These are phyloP conservation scores for Hippophae gyantsensis DNA, from an alignment of 306 rosid species.

Conservation along the genomic window DNA sequence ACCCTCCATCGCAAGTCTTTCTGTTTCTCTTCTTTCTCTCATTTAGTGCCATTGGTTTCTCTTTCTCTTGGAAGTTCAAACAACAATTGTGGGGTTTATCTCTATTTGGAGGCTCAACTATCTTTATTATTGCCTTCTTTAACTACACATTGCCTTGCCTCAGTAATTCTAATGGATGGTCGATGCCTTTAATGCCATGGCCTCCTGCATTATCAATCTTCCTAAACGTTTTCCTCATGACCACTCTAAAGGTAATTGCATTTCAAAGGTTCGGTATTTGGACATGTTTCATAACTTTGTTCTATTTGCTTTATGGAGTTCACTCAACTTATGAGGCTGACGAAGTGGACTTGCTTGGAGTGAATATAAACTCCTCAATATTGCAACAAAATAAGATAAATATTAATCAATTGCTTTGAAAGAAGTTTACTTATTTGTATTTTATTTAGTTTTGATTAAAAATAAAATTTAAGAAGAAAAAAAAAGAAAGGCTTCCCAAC, in stretches of 20 bases:
- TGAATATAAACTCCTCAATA: conserved; percentile 26
- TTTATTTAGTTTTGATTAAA: not conserved
- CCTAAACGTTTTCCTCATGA: conserved; percentile 74
- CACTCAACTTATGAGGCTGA: conserved; percentile 80
- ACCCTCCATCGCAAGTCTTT: conserved; percentile 43
- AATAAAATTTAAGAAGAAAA: not conserved
- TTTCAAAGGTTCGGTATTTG: conserved; percentile 65
- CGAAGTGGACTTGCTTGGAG: conserved; percentile 41
- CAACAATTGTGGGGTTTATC: conserved; percentile 59
- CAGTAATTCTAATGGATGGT: conserved; percentile 33
- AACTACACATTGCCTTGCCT: conserved; percentile 41
- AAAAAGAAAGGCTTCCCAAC: no score
- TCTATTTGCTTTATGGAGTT: conserved; percentile 83
- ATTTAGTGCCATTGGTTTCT: conserved; percentile 48
- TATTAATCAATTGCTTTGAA: conserved; percentile 41
- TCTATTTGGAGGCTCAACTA: conserved; percentile 37
- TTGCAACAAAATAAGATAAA: conserved; percentile 57
- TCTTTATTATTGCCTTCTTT: conserved; percentile 47
- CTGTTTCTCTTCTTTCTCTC: conserved; percentile 65
- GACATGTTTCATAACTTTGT: conserved; percentile 52
- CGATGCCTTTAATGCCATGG: conserved; percentile 92
- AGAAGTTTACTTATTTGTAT: conserved; percentile 3
- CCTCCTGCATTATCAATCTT: conserved; percentile 67
- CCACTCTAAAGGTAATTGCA: conserved; percentile 43
- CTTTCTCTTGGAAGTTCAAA: conserved; percentile 56